Evolutionary conservation across 176 grass and related monocot species (phyloP).

Genomic region (Urochloa ruziziensis): DNA sequence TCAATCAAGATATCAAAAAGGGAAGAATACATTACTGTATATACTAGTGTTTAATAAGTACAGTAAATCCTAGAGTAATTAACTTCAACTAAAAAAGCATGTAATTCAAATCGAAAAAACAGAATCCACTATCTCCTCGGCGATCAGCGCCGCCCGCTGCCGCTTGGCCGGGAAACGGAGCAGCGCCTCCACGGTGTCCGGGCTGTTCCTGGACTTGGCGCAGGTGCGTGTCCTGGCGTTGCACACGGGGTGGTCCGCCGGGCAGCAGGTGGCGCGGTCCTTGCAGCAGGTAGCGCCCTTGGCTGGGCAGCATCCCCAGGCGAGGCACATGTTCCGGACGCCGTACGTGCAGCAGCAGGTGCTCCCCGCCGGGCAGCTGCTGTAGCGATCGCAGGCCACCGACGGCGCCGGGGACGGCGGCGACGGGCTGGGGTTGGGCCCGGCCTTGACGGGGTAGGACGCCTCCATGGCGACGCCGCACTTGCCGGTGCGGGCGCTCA

Average conservation of each 20-base stretch:
- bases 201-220: constrained; percentile 49
- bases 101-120: background rate
- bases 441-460: constrained; percentile 56
- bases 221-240: constrained; percentile 31
- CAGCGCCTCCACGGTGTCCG: constrained; percentile 44
- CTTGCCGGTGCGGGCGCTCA: constrained; percentile 29
- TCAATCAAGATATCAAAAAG: no score
- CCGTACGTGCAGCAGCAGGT: constrained; percentile 78
- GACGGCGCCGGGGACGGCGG: background rate
- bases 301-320: constrained; percentile 72
- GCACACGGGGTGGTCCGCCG: constrained; percentile 53
- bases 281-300: constrained; percentile 59
- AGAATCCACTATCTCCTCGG: background rate
- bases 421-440: constrained; percentile 44
- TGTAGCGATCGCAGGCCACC: constrained; percentile 42
- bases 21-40: no score
- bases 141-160: background rate
- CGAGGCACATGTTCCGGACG: constrained; percentile 44
- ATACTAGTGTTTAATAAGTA: background rate
- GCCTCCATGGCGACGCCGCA: constrained; percentile 68
- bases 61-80: background rate
- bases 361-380: constrained; percentile 38
- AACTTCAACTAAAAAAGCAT: no score
- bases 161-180: constrained; percentile 41
- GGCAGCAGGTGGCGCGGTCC: constrained; percentile 62